These are phyloP conservation scores for Lasiosphaeria ovina DNA, from an alignment of 495 filamentous ascomycete genomes.

Conservation along the genomic window DNA sequence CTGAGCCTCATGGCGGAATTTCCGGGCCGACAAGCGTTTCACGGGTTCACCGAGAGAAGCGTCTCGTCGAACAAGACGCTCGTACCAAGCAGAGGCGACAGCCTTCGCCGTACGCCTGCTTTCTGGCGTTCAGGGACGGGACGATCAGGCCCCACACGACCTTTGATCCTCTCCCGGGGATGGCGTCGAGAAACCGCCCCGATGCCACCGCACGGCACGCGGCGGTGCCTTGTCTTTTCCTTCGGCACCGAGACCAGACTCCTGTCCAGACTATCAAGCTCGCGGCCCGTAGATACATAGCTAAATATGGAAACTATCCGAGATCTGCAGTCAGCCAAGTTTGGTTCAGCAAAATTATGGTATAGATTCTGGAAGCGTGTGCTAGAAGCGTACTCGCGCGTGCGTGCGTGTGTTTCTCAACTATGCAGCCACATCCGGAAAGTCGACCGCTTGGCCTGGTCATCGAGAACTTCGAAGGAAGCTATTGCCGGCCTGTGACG, in stretches of 20 bases:
- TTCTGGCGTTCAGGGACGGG: slow-evolving; percentile 27
- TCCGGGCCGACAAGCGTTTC: not conserved
- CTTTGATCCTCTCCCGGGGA: slow-evolving; percentile 13
- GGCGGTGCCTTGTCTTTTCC: slow-evolving; percentile 1
- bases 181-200: slow-evolving; percentile 11
- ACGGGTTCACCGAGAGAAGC: slow-evolving; percentile 1
- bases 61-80: not conserved
- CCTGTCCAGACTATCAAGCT: not conserved
- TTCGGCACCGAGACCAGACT: slow-evolving; percentile 18
- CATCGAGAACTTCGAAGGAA: too few relatives aligned
- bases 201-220: slow-evolving; percentile 5
- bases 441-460: too few relatives aligned
- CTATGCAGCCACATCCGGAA: too few relatives aligned
- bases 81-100: not conserved
- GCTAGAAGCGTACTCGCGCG: not conserved
- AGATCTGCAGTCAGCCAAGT: slow-evolving; percentile 1
- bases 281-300: not conserved
- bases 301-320: not conserved
- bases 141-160: slow-evolving; percentile 29
- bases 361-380: not conserved
- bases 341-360: not conserved
- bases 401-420: too few relatives aligned
- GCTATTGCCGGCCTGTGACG: too few relatives aligned
- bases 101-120: slow-evolving; percentile 15
- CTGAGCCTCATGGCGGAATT: not conserved